Percentiles rank a stretch among this genome's conserved stretches.
Evolutionary conservation across 2,329 filamentous ascomycete genomes (phyloP).

Genomic region (Penicillium psychrosexuale): DNA sequence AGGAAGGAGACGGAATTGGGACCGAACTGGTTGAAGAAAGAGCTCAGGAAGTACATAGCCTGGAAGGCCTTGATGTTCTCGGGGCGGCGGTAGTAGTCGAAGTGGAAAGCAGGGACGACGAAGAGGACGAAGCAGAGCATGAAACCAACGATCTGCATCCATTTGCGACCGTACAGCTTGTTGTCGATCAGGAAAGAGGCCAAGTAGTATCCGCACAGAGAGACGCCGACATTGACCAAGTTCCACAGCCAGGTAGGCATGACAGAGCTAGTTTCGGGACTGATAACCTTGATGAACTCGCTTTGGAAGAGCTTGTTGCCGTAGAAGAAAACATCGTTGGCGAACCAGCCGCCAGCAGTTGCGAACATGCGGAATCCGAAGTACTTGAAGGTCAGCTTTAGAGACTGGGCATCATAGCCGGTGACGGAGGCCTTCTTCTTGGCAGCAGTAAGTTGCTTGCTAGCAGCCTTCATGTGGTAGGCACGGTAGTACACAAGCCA

Average conservation of each 20-base stretch:
- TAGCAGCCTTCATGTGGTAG: slow-evolving; percentile 88
- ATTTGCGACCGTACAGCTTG: slow-evolving; percentile 93
- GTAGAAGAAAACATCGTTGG: slow-evolving; percentile 98
- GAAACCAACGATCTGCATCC: slow-evolving; percentile 95
- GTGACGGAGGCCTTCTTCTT: slow-evolving; percentile 87
- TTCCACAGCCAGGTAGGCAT: slow-evolving; percentile 92
- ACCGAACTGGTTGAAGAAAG: slow-evolving; percentile 98
- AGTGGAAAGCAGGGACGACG: slow-evolving; percentile 84
- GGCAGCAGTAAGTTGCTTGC: slow-evolving; percentile 73
- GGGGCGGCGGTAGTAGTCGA: slow-evolving; percentile 71
- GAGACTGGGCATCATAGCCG: slow-evolving; percentile 84
- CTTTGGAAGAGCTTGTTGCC: slow-evolving; percentile 97
- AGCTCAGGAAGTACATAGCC: slow-evolving; percentile 96
- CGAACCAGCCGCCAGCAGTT: slow-evolving; percentile 87
- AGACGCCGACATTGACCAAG: slow-evolving; percentile 83
- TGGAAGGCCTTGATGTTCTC: slow-evolving; percentile 83
- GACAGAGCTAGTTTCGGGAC: slow-evolving; percentile 64
- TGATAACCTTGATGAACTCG: slow-evolving; percentile 82
- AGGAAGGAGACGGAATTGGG: slow-evolving; percentile 97
- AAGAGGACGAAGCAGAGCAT: slow-evolving; percentile 91
- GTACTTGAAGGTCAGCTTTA: slow-evolving; percentile 72
- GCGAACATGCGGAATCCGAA: slow-evolving; percentile 85
- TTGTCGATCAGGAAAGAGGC: slow-evolving; percentile 89
- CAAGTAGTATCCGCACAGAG: slow-evolving; percentile 82
- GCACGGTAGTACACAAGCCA: slow-evolving; percentile 96